These are phyloP conservation scores for Xylaria sp. DNA, from an alignment of 2,329 filamentous ascomycete species.

Conservation along the genomic window DNA sequence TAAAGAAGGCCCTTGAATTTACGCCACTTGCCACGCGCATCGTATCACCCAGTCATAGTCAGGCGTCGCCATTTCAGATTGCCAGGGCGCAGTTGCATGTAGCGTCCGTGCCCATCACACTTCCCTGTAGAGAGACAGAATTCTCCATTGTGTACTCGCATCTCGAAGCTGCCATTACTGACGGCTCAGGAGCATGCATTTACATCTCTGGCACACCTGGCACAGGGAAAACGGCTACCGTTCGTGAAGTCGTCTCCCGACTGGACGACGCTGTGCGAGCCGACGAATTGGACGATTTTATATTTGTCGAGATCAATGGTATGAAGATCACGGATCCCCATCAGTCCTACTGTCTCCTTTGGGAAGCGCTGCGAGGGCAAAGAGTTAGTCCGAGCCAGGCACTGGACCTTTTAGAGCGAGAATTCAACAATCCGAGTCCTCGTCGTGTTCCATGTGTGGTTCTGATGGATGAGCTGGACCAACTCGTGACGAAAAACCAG, in stretches of 20 bases:
- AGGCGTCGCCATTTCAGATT: slow-evolving; percentile 89
- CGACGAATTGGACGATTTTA: slow-evolving; percentile 97
- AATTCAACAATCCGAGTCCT: slow-evolving; percentile 92
- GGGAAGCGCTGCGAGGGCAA: slow-evolving; percentile 95
- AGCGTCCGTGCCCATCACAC: slow-evolving; percentile 86
- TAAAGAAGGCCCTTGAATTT: slow-evolving; percentile 93
- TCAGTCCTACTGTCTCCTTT: slow-evolving; percentile 92
- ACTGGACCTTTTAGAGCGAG: slow-evolving; percentile 87
- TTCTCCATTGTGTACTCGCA: slow-evolving; percentile 94
- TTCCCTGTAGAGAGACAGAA: slow-evolving; percentile 92
- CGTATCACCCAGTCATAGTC: slow-evolving; percentile 78
- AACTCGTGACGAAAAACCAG: slow-evolving; percentile 97
- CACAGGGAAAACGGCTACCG: slow-evolving; percentile 96
- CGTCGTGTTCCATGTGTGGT: slow-evolving; percentile 94
- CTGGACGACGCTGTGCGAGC: slow-evolving; percentile 87
- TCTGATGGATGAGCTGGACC: slow-evolving; percentile 97
- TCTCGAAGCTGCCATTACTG: slow-evolving; percentile 91
- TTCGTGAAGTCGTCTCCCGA: slow-evolving; percentile 91
- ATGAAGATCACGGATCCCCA: slow-evolving; percentile 99
- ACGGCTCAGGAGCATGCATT: slow-evolving; percentile 94
- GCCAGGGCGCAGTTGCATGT: slow-evolving; percentile 92
- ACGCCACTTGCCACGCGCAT: slow-evolving; percentile 92
- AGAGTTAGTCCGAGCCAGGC: slow-evolving; percentile 92
- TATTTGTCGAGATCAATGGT: slow-evolving; percentile 99
- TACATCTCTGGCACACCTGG: slow-evolving; percentile 99